Evolutionary conservation across 768 basidiomycete species (phyloP), one percentile per base, ranked within the genome.

Genomic region (Calocera cornea): DNA sequence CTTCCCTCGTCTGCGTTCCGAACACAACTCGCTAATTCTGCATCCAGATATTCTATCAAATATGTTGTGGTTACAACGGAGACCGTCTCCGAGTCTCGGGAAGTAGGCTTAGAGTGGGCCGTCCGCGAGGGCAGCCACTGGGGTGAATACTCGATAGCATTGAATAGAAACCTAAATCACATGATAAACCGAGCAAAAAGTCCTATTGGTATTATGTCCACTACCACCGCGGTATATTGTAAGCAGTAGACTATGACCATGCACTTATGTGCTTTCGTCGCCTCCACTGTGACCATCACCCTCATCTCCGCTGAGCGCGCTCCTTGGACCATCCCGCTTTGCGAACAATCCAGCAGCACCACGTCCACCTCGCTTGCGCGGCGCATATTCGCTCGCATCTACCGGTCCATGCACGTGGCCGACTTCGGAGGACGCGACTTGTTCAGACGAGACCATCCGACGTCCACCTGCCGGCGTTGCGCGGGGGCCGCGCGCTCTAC

Each of bases 81-180:
- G n/a, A n/a, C n/a, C n/a, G n/a, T n/a, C n/a, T n/a, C n/a, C n/a
- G n/a, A n/a, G n/a, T n/a, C n/a, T n/a, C n/a, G n/a, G n/a, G n/a
- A n/a, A n/a, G n/a, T n/a, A n/a, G n/a, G n/a, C n/a, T n/a, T n/a
- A n/a, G n/a, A n/a, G n/a, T n/a, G n/a, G n/a, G n/a, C n/a, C n/a
- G n/a, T n/a, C n/a, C n/a, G n/a, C n/a, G n/a, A n/a, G n/a, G n/a
- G n/a, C n/a, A n/a, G n/a, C n/a, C n/a, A n/a, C n/a, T n/a, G 44
- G 44, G 87, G 88, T 60, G 90, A 81, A 76, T 86, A 90, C 27
- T 83, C 83, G 64, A 92, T 89, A 17, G 87, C 90, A 74, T 87
- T 90, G 65, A 84, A 68, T 60, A 24, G 40, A 12, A 19, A 41
- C 19, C 44, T 24, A 2, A 47, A 29, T 22, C n/a, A 66, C 65